Evolutionary conservation across 257 asterid genomes (phyloP).

Genomic region (Penstemon eatonii): DNA sequence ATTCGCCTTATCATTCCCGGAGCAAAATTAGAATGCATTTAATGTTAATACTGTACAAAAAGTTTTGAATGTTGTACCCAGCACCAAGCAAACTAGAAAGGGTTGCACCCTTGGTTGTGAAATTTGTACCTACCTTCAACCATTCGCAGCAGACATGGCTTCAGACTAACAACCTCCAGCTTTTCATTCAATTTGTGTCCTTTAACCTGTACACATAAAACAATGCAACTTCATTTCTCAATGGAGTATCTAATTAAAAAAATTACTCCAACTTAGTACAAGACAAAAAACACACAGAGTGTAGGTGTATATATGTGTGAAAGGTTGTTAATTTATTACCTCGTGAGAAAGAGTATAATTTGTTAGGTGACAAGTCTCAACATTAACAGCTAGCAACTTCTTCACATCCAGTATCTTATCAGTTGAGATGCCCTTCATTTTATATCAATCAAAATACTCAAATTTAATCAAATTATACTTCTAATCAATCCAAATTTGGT

Average conservation of each 20-base stretch:
- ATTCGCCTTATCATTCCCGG: no score
- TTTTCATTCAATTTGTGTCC: conserved; percentile 79
- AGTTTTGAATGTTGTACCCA: no score
- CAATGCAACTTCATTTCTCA: conserved; percentile 7
- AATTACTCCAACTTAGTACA: not conserved
- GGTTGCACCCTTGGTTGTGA: not conserved
- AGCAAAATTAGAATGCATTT: no score
- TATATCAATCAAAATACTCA: not conserved
- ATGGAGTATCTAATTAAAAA: no score
- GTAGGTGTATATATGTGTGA: not conserved
- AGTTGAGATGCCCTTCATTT: conserved; percentile 84
- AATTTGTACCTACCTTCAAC: conserved; percentile 82
- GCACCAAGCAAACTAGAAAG: no score
- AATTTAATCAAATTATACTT: no score
- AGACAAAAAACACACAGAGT: conserved; percentile 13
- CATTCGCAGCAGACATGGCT: conserved; percentile 86
- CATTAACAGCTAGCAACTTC: conserved; percentile 73
- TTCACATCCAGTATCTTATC: conserved; percentile 92
- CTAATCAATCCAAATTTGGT: no score
- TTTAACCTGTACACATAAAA: conserved; percentile 56
- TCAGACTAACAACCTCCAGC: conserved; percentile 69
- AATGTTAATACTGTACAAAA: no score
- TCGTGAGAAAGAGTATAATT: conserved; percentile 80
- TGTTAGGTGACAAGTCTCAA: conserved; percentile 91
- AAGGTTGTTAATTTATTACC: conserved; percentile 36